A percentile compares a stretch with the other conserved stretches of the same genome.
phyloP scores from a whole-genome alignment of 768 basidiomycete genomes.

The Candolleomyces efflorescens region DNA sequence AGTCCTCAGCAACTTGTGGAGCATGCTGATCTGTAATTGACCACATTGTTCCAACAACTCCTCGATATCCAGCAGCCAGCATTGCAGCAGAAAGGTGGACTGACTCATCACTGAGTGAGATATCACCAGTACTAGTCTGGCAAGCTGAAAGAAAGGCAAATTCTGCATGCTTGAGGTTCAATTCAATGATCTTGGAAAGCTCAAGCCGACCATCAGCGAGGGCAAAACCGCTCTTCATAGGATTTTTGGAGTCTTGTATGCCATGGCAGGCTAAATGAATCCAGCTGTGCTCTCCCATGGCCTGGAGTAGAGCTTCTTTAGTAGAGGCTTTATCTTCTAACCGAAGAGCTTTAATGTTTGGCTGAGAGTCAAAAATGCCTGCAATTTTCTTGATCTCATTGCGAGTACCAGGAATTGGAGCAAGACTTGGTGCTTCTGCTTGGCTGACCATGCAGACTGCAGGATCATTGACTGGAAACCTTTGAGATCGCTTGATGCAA shows the following conservation, averaged over 20 bases:
- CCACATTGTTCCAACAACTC: slow-evolving; percentile 40
- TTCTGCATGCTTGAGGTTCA: slow-evolving; percentile 10
- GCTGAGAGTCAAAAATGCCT: too few species aligned
- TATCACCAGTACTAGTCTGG: slow-evolving; percentile 29
- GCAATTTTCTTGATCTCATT: too few species aligned
- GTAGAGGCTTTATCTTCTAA: background rate
- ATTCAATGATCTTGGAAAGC: slow-evolving; percentile 8
- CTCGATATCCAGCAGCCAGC: slow-evolving; percentile 23
- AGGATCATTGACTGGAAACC: too few species aligned
- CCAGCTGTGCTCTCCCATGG: background rate
- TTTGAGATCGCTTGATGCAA: too few species aligned
- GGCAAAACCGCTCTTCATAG: slow-evolving; percentile 21
- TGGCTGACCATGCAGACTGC: too few species aligned
- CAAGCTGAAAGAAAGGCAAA: slow-evolving; percentile 39
- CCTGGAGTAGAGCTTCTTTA: background rate
- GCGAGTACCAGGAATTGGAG: too few species aligned
- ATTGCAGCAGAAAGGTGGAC: slow-evolving; percentile 37
- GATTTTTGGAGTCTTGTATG: slow-evolving; percentile 19
- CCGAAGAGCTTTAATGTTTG: too few species aligned
- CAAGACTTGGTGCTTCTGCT: too few species aligned
- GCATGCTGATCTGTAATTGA: slow-evolving; percentile 19
- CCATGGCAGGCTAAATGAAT: slow-evolving; percentile 36
- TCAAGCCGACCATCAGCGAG: slow-evolving; percentile 16
- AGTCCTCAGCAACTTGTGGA: slow-evolving; percentile 7
- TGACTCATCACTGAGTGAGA: slow-evolving; percentile 17